Evolutionary conservation across 352 stramenopile species (phyloP).

Genomic region (Phytophthora vignae): DNA sequence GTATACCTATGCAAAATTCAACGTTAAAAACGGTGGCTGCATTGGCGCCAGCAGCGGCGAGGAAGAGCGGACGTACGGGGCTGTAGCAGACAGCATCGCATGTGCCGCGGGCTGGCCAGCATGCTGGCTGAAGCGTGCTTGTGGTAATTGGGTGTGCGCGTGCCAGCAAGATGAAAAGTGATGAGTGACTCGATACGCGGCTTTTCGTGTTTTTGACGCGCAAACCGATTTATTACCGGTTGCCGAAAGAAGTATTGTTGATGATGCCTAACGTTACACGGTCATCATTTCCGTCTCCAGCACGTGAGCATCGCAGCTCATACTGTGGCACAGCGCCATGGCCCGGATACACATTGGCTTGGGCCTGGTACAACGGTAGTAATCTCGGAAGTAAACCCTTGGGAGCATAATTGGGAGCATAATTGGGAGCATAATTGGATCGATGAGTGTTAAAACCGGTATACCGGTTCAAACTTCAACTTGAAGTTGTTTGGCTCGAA

Average conservation of each 20-base stretch:
- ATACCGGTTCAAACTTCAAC: background rate
- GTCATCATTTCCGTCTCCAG: too few relatives aligned
- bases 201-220: conserved; percentile 5
- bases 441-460: background rate
- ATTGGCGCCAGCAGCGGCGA: background rate
- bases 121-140: background rate
- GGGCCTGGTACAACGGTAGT: too few relatives aligned
- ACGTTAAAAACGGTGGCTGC: background rate
- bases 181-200: conserved; percentile 5
- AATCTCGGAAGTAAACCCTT: too few relatives aligned
- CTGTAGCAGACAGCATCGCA: background rate
- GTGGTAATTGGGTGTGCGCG: background rate
- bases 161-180: background rate
- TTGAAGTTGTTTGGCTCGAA: background rate
- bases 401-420: too few relatives aligned
- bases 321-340: too few relatives aligned
- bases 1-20: background rate
- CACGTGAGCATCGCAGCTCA: too few relatives aligned
- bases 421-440: too few relatives aligned
- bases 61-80: background rate
- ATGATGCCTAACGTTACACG: too few relatives aligned
- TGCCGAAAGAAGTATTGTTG: too few relatives aligned
- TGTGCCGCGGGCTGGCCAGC: background rate
- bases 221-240: too few relatives aligned
- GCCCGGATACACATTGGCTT: too few relatives aligned